Evolutionary conservation across 257 asterid genomes (phyloP).

Genomic region (Primulina tabacum): DNA sequence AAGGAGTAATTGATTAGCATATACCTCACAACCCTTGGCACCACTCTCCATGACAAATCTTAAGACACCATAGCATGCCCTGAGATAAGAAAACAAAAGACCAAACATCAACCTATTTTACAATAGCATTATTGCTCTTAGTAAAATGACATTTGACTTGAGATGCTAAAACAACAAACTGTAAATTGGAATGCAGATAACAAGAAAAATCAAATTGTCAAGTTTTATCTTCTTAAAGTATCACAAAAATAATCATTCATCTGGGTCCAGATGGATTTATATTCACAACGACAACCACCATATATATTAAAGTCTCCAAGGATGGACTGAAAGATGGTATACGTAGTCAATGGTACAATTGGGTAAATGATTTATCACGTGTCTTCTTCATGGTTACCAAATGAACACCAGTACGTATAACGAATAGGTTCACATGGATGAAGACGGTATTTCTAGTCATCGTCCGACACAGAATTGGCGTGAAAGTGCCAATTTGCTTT

Average conservation of each 20-base stretch:
- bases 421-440: background rate
- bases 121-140: background rate
- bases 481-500: conserved; percentile 28
- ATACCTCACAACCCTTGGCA: conserved; percentile 66
- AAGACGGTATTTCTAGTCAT: conserved; percentile 5
- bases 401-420: conserved; percentile 14
- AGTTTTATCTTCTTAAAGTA: background rate
- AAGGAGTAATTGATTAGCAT: background rate
- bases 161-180: too few species aligned
- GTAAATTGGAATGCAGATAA: background rate
- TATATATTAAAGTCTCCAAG: background rate
- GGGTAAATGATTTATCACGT: background rate
- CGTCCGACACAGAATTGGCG: conserved; percentile 29
- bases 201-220: too few species aligned
- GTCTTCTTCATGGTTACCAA: conserved; percentile 16
- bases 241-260: background rate
- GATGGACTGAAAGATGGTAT: background rate
- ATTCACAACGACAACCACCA: background rate
- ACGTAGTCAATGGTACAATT: background rate
- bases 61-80: conserved; percentile 64
- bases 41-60: conserved; percentile 62
- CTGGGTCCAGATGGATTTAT: background rate
- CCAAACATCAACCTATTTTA: background rate
- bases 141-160: background rate
- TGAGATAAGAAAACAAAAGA: conserved; percentile 19